Percentiles rank a stretch among this genome's conserved stretches.
These are phyloP conservation scores for Colletotrichum sp. DNA, from an alignment of 2,329 filamentous ascomycete genomes.

Conservation along the genomic window DNA sequence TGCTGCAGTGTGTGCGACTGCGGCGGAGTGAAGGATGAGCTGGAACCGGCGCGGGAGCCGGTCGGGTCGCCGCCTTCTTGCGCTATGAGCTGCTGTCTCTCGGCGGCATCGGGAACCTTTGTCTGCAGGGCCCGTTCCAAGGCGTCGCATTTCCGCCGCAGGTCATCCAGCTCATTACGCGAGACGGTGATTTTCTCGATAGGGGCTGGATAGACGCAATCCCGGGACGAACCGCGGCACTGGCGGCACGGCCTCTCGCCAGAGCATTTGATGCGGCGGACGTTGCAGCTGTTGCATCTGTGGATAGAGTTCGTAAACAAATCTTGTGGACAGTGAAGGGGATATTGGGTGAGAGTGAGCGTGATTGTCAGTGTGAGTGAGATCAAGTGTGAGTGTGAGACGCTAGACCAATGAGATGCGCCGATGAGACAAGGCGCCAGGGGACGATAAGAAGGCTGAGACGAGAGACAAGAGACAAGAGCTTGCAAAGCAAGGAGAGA, in stretches of 20 bases:
- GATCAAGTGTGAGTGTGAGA: background rate
- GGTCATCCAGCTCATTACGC: conserved; percentile 44
- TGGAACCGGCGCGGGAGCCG: conserved; percentile 11
- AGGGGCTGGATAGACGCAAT: conserved; percentile 52
- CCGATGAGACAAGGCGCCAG: background rate
- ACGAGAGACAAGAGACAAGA: background rate
- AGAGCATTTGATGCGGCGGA: conserved; percentile 57
- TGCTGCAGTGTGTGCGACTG: conserved; percentile 8
- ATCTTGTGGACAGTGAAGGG: background rate
- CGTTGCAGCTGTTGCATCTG: conserved; percentile 59
- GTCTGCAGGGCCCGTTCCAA: conserved; percentile 45
- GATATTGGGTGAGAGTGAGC: background rate
- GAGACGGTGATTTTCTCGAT: conserved; percentile 49
- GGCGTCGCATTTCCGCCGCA: conserved; percentile 42
- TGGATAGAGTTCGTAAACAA: background rate
- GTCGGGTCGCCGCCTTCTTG: conserved; percentile 27
- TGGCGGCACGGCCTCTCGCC: conserved; percentile 53
- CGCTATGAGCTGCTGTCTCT: conserved; percentile 37
- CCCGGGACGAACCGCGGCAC: conserved; percentile 46
- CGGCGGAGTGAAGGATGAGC: conserved; percentile 24
- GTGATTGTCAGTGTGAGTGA: background rate
- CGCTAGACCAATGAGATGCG: background rate
- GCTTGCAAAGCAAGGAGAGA: background rate
- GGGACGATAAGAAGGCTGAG: background rate
- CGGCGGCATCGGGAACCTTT: conserved; percentile 38